A percentile compares a stretch with the other conserved stretches of the same genome.
Evolutionary conservation across 371 early-diverging fungal genomes (phyloP).

Genomic region (Circinella minor): DNA sequence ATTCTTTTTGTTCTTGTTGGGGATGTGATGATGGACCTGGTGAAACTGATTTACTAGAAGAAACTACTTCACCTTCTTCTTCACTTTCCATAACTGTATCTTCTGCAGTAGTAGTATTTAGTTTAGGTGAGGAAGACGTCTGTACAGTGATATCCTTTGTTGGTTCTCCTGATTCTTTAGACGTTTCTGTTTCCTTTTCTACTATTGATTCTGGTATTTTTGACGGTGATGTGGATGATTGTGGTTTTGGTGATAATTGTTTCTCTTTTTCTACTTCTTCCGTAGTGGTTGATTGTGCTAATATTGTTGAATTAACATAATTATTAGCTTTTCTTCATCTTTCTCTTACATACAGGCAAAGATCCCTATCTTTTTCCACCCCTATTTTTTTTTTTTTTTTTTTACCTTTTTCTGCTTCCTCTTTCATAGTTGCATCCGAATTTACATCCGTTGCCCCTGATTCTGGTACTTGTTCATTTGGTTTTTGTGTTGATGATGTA

Average conservation of each 20-base stretch:
- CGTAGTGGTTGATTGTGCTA: too few relatives aligned
- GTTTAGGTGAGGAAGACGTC: conserved; percentile 1
- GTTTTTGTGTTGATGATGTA: neutral
- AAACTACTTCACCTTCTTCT: conserved; percentile 49
- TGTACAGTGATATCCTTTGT: neutral
- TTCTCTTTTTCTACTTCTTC: too few relatives aligned
- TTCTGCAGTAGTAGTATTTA: neutral
- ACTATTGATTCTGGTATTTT: neutral
- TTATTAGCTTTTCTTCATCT: conserved; percentile 1
- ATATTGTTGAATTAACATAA: neutral
- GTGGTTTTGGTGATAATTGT: too few relatives aligned
- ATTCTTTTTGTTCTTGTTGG: neutral
- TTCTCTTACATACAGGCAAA: neutral
- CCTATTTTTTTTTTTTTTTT: neutral
- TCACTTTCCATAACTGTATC: conserved; percentile 37
- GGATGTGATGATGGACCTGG: conserved; percentile 19
- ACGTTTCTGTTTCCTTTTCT: neutral
- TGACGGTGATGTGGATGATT: neutral
- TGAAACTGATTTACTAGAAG: conserved; percentile 35
- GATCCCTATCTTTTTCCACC: neutral
- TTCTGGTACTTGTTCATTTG: conserved; percentile 9
- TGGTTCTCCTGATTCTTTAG: neutral
- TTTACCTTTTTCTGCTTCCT: conserved; percentile 11
- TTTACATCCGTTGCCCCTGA: neutral
- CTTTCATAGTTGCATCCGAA: conserved; percentile 11